phyloP scores from a whole-genome alignment of 2,329 filamentous ascomycete species.

The Fusarium gaditjirri region DNA sequence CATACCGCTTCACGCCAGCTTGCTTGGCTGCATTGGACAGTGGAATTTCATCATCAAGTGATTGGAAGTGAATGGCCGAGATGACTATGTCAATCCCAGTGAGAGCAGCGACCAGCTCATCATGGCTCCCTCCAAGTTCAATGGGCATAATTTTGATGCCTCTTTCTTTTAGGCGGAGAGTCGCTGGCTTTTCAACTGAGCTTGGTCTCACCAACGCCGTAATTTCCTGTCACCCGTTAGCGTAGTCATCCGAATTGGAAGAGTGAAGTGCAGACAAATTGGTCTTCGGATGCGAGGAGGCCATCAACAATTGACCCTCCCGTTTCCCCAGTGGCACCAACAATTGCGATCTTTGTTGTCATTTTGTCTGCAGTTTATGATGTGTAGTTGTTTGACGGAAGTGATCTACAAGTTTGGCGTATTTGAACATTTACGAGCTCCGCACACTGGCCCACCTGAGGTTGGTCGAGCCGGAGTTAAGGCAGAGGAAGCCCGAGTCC shows the following conservation, averaged over 20 bases:
- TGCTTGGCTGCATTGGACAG: slow-evolving; percentile 60
- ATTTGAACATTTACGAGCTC: background rate
- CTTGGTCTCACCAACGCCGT: slow-evolving; percentile 58
- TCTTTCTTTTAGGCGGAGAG: slow-evolving; percentile 51
- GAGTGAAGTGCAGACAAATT: slow-evolving; percentile 40
- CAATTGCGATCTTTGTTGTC: slow-evolving; percentile 44
- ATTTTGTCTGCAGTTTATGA: background rate
- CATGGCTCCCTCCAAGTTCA: slow-evolving; percentile 55
- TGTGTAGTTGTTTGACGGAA: background rate
- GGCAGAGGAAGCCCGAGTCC: background rate
- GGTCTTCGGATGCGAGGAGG: slow-evolving; percentile 45
- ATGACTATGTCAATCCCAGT: slow-evolving; percentile 58
- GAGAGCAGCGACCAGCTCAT: slow-evolving; percentile 55
- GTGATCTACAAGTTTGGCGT: background rate
- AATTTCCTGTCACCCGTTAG: slow-evolving; percentile 50
- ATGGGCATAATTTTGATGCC: slow-evolving; percentile 56
- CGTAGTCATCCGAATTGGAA: background rate
- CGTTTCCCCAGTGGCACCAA: slow-evolving; percentile 57
- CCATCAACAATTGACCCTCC: slow-evolving; percentile 53
- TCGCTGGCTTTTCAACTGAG: slow-evolving; percentile 59
- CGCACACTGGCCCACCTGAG: background rate
- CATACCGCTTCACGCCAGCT: slow-evolving; percentile 62
- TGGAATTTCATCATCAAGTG: slow-evolving; percentile 57
- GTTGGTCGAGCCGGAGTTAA: background rate
- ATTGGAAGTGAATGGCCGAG: slow-evolving; percentile 42